Evolutionary conservation across 1,139 yeast species (phyloP), one percentile per base, ranked within the genome.

Genomic region (Eremothecium cymbalariae): DNA sequence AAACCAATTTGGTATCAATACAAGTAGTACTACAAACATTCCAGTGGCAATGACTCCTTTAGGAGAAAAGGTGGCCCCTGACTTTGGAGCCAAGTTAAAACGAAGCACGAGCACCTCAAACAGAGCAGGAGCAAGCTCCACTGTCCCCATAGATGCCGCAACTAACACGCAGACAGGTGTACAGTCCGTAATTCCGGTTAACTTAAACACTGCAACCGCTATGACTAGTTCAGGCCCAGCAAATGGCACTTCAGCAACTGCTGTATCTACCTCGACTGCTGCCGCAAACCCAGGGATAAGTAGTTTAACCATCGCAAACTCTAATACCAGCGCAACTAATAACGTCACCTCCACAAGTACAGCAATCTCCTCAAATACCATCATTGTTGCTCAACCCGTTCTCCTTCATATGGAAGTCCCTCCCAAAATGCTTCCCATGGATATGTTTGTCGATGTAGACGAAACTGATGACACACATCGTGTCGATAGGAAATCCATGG

Each of bases 31-130:
- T 2, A 63, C 68, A 4, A 63, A 64, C 31, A 52, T 68, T 15
- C 74, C 80, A 9, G 61, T 78, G 47, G 70, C 83, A 0, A 80
- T 80, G 93, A 80, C 93, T 0, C 93, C 90, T 1, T 75, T 80
- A 2, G 68, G 82, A 1, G 93, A 80, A 47, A 75, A 68, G 46
- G 72, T 59, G 15, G 47, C 50, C 35, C 56, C 26, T 8, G 38
- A 54, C 39, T 43, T 49, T 32, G 44, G 45, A 37, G 25, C 49
- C 4, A 50, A 48, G 43, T 14, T 17, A 42, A 55, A 51, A 33
- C 47, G 55, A 34, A 47, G 54, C 20, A 50, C 47, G 6, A 52
- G 58, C 30, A 40, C 44, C 8, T 34, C 46, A 18, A 46, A 45
- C 9, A 39, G 50, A 14, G 36, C 31, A 12, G 22, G 27, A 7